These are phyloP conservation scores for Coprinopsis strossmayeri DNA, from an alignment of 768 basidiomycete species.

Conservation along the genomic window DNA sequence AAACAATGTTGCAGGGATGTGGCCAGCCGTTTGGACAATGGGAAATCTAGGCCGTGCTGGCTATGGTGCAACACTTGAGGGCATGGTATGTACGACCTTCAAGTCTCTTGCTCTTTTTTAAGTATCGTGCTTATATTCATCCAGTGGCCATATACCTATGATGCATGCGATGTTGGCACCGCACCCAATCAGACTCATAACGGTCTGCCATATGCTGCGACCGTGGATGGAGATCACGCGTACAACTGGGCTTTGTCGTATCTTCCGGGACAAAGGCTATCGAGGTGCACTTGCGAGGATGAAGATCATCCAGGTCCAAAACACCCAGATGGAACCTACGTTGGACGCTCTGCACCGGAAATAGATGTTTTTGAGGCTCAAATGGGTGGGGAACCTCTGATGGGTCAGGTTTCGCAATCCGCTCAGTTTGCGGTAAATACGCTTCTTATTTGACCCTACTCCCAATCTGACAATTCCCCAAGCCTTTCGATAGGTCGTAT, in stretches of 20 bases:
- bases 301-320: conserved; percentile 79
- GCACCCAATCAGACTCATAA: conserved; percentile 68
- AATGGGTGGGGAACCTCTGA: conserved; percentile 33
- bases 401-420: conserved; percentile 73
- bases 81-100: conserved; percentile 44
- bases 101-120: conserved; percentile 3
- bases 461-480: not conserved
- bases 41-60: conserved; percentile 66
- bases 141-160: conserved; percentile 77
- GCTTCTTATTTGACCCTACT: not conserved
- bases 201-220: conserved; percentile 55
- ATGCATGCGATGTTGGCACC: conserved; percentile 78
- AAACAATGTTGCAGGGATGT: conserved; percentile 57
- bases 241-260: conserved; percentile 45
- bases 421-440: conserved; percentile 66
- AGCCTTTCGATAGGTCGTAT: conserved; percentile 73
- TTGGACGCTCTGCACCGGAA: conserved; percentile 78
- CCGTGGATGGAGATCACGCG: conserved; percentile 45
- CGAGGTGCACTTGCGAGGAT: conserved; percentile 71
- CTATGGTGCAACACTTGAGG: conserved; percentile 78
- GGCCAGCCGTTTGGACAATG: conserved; percentile 79
- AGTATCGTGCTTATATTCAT: conserved; percentile 4
- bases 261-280: conserved; percentile 73
- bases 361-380: conserved; percentile 87
- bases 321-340: conserved; percentile 61